A percentile compares a stretch with the other conserved stretches of the same genome.
phyloP scores from a whole-genome alignment of 2,329 filamentous ascomycete genomes.

The Xylaria sp. region DNA sequence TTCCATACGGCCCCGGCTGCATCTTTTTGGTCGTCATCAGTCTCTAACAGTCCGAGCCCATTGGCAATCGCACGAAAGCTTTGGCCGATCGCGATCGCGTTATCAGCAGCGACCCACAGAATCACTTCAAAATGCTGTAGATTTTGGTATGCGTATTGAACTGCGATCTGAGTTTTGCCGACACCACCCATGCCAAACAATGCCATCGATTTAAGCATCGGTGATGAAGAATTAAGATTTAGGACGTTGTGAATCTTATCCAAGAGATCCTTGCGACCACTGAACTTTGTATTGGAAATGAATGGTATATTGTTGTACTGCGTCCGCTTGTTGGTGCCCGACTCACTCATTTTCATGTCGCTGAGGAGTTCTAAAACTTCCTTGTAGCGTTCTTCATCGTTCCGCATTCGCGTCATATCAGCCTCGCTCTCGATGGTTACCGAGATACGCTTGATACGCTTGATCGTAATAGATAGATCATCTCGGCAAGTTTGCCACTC shows the following conservation, averaged over 20 bases:
- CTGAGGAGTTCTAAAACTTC: conserved; percentile 16
- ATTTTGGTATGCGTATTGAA: conserved; percentile 36
- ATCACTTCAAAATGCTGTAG: conserved; percentile 21
- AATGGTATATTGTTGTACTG: conserved; percentile 14
- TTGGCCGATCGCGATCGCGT: conserved; percentile 15
- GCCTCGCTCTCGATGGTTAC: conserved; percentile 39
- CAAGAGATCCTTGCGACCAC: conserved; percentile 5
- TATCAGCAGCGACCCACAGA: conserved; percentile 36
- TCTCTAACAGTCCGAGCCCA: conserved; percentile 31
- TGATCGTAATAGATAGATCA: conserved; percentile 31
- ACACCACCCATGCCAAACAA: conserved; percentile 42
- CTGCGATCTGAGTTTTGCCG: conserved; percentile 41
- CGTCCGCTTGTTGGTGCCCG: conserved; percentile 16
- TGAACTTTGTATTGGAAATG: conserved; percentile 10
- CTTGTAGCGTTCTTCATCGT: conserved; percentile 32
- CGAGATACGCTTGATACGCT: conserved; percentile 37
- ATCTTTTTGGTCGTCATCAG: conserved; percentile 28
- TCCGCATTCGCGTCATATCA: conserved; percentile 37
- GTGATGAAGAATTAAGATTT: neutral
- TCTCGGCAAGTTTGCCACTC: conserved; percentile 33
- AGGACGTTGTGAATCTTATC: conserved; percentile 4
- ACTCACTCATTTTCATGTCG: conserved; percentile 7
- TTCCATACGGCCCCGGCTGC: conserved; percentile 30
- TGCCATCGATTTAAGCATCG: conserved; percentile 34
- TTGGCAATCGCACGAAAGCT: conserved; percentile 28